Percentiles rank a stretch among this genome's conserved stretches.
These are phyloP conservation scores for Phytophthora meadii DNA, from an alignment of 352 stramenopile genomes.

Conservation along the genomic window DNA sequence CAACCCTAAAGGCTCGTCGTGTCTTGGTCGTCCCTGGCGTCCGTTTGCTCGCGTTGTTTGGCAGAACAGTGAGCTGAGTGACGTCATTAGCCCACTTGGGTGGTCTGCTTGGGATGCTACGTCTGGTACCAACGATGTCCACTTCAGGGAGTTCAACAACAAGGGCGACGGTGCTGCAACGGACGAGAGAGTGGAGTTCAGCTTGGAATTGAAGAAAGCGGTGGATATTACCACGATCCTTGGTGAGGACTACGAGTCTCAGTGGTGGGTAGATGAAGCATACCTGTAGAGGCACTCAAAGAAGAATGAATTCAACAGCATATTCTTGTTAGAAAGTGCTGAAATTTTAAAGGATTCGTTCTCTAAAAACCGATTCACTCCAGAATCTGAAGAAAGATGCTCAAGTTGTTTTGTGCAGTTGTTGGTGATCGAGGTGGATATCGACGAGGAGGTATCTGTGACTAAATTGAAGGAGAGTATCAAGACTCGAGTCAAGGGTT, in stretches of 20 bases:
- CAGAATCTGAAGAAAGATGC: no score
- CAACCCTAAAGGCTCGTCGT: constrained; percentile 10
- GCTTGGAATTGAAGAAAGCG: constrained; percentile 7
- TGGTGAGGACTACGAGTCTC: constrained; percentile 5
- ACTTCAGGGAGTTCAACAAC: constrained; percentile 31
- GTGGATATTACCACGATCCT: constrained; percentile 10
- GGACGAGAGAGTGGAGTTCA: constrained; percentile 19
- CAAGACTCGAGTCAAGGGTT: constrained; percentile 6
- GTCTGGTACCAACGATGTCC: constrained; percentile 13
- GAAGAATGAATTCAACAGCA: neutral
- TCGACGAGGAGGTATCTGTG: neutral
- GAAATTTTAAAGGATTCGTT: no score
- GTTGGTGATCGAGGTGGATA: neutral
- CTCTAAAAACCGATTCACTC: no score
- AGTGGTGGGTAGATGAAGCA: constrained; percentile 7
- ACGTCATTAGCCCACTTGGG: constrained; percentile 16
- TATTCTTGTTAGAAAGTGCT: neutral
- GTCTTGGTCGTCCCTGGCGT: constrained; percentile 23
- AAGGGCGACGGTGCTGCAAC: constrained; percentile 11
- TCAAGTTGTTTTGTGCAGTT: neutral
- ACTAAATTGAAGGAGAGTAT: constrained; percentile 8
- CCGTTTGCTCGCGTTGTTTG: constrained; percentile 23
- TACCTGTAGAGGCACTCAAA: neutral
- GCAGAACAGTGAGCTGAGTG: constrained; percentile 23
- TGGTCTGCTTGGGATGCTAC: constrained; percentile 20